phyloP scores from a whole-genome alignment of 345 rosid species.

The Aethionema arabicum region DNA sequence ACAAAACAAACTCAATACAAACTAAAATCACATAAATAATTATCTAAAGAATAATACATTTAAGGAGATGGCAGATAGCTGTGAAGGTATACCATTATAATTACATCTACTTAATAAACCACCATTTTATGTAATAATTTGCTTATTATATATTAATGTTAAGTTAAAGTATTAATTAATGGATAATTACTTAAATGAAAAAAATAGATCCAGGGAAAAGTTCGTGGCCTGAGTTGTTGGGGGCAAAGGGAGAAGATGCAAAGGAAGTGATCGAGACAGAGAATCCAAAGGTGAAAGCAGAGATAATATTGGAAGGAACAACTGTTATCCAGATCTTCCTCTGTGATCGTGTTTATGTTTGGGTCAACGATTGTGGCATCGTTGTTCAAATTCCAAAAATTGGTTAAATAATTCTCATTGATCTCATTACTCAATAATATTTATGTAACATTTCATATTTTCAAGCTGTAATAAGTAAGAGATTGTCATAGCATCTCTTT shows the following conservation, averaged over 20 bases:
- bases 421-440: too few species aligned
- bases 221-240: conserved; percentile 30
- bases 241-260: conserved; percentile 28
- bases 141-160: too few species aligned
- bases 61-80: conserved; percentile 19
- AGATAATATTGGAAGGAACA: conserved; percentile 13
- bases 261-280: conserved; percentile 34
- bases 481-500: too few species aligned
- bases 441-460: too few species aligned
- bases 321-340: background rate
- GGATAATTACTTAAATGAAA: too few species aligned
- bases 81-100: conserved; percentile 18
- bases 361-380: conserved; percentile 27
- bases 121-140: too few species aligned
- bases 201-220: conserved; percentile 30
- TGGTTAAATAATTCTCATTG: too few species aligned
- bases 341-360: conserved; percentile 21
- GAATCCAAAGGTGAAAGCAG: conserved; percentile 30
- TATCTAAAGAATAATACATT: background rate
- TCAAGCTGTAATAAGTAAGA: too few species aligned
- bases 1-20: background rate
- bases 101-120: too few species aligned
- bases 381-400: conserved; percentile 12
- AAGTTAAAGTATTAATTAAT: background rate
- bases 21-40: background rate